phyloP scores from a whole-genome alignment of 2,329 filamentous ascomycete species.

The Ceratocystis huliohia region DNA sequence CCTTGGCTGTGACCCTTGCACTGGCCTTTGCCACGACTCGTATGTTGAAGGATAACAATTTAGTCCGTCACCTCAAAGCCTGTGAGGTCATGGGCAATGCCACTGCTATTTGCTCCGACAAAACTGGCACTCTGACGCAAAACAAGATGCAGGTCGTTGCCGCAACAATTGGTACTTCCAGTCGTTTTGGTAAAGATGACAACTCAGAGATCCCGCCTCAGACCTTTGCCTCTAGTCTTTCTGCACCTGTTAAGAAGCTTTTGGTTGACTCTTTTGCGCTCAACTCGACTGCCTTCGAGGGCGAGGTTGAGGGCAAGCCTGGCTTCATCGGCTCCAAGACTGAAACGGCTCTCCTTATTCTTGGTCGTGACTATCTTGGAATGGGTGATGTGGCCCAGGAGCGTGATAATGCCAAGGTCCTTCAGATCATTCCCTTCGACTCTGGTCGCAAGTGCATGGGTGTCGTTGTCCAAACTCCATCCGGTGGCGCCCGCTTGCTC shows the following conservation, averaged over 20 bases:
- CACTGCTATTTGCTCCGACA: constrained; percentile 56
- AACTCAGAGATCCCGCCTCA: constrained; percentile 32
- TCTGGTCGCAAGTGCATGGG: constrained; percentile 64
- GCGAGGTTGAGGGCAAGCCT: constrained; percentile 52
- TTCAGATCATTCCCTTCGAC: constrained; percentile 64
- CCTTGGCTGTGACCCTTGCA: constrained; percentile 64
- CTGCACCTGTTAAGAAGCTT: constrained; percentile 37
- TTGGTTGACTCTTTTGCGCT: constrained; percentile 48
- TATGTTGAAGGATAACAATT: constrained; percentile 66
- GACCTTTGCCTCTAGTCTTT: constrained; percentile 38
- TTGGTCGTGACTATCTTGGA: constrained; percentile 52
- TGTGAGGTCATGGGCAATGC: constrained; percentile 76
- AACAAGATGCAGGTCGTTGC: constrained; percentile 58
- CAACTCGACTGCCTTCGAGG: constrained; percentile 66
- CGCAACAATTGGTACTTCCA: constrained; percentile 43
- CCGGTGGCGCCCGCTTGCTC: constrained; percentile 42
- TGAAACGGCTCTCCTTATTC: constrained; percentile 59
- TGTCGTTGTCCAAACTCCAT: constrained; percentile 40
- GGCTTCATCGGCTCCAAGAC: constrained; percentile 68
- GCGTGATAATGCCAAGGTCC: constrained; percentile 44
- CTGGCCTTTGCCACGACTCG: constrained; percentile 64
- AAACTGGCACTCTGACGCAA: constrained; percentile 54
- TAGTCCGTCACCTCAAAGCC: constrained; percentile 62
- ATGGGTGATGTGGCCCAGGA: constrained; percentile 54
- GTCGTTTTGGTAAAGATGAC: constrained; percentile 39